Conservation (phyloP, 2,329 filamentous ascomycete species). For the Cordyceps cicadae region DNA sequence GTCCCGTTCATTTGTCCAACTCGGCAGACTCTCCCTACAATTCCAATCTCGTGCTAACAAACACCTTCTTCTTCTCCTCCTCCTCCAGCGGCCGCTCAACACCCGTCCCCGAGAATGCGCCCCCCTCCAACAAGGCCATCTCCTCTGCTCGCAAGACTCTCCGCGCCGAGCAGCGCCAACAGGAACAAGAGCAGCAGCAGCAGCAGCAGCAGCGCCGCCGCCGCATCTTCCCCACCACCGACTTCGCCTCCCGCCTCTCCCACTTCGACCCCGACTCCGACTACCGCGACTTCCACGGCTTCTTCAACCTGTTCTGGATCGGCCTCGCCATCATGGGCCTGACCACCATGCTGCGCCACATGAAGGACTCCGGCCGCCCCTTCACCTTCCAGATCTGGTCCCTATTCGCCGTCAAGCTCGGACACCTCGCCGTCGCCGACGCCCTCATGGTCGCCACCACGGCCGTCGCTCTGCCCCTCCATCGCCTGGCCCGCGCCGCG, state of each 20-base stretch:
- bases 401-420: slow-evolving; percentile 79
- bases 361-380: slow-evolving; percentile 86
- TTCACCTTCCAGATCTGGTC: slow-evolving; percentile 81
- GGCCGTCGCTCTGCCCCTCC: slow-evolving; percentile 62
- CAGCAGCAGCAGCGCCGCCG: slow-evolving; percentile 27
- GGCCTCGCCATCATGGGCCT: slow-evolving; percentile 94
- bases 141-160: slow-evolving; percentile 77
- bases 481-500: slow-evolving; percentile 54
- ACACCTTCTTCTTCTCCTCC: not conserved
- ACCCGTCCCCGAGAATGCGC: slow-evolving; percentile 78
- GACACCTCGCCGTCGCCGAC: slow-evolving; percentile 78
- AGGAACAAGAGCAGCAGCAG: not conserved
- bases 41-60: slow-evolving; percentile 2
- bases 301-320: slow-evolving; percentile 98
- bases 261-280: slow-evolving; percentile 92
- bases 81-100: slow-evolving; percentile 61
- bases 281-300: slow-evolving; percentile 90
- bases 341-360: slow-evolving; percentile 84
- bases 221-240: slow-evolving; percentile 85
- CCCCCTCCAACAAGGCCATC: slow-evolving; percentile 81
- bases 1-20: not conserved
- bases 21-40: not conserved
- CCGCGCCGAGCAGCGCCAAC: slow-evolving; percentile 61
- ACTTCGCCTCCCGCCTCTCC: slow-evolving; percentile 82
- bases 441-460: slow-evolving; percentile 76